Evolutionary conservation across 2,329 filamentous ascomycete species (phyloP).

Genomic region (Sclerotinia sclerotiorum): DNA sequence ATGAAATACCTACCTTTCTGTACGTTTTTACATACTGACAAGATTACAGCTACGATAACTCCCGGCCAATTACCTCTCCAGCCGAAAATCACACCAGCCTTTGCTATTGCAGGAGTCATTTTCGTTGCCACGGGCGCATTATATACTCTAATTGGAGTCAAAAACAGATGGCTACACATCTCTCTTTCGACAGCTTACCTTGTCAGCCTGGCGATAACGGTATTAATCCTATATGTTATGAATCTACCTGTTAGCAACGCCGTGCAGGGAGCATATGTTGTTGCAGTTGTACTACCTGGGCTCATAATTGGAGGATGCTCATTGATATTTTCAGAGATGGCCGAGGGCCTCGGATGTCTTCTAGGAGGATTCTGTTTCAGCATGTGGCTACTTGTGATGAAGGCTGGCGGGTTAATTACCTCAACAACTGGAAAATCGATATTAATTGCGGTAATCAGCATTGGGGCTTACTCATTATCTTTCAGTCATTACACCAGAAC

Average conservation of each 20-base stretch:
- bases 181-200: conserved; percentile 79
- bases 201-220: conserved; percentile 69
- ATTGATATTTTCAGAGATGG: conserved; percentile 79
- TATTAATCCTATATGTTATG: conserved; percentile 89
- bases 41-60: conserved; percentile 33
- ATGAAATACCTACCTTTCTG: neutral
- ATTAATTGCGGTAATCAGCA: conserved; percentile 72
- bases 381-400: conserved; percentile 79
- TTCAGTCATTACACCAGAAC: conserved; percentile 76
- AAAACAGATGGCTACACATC: conserved; percentile 74
- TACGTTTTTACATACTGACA: conserved; percentile 14
- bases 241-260: conserved; percentile 70
- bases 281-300: conserved; percentile 72
- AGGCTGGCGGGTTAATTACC: conserved; percentile 70
- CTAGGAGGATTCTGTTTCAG: conserved; percentile 41
- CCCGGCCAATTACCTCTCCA: conserved; percentile 64
- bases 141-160: conserved; percentile 78
- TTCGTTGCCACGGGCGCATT: conserved; percentile 70
- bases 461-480: conserved; percentile 69
- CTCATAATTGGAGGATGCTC: conserved; percentile 70
- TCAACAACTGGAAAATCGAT: conserved; percentile 63
- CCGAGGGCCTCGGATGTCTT: conserved; percentile 68
- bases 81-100: conserved; percentile 75
- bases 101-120: conserved; percentile 75
- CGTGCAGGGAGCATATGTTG: conserved; percentile 83